phyloP scores from a whole-genome alignment of 2,329 filamentous ascomycete species.

The Clonostachys sp. region DNA sequence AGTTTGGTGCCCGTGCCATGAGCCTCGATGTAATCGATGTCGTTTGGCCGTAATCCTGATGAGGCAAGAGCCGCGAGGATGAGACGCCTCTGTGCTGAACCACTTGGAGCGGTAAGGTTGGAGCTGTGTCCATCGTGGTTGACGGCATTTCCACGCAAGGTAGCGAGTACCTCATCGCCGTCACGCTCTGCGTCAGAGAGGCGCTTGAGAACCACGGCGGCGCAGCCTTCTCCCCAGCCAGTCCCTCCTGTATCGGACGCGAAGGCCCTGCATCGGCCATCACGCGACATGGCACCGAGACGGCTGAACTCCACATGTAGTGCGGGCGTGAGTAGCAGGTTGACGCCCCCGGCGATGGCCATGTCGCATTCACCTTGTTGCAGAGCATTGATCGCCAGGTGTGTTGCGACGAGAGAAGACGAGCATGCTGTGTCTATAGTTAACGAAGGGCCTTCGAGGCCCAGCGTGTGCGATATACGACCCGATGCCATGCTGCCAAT shows the following conservation, averaged over 20 bases:
- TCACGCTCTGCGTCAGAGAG: conserved; percentile 34
- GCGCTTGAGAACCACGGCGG: conserved; percentile 31
- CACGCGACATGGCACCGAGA: conserved; percentile 7
- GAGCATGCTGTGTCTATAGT: conserved; percentile 47
- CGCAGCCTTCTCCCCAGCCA: conserved; percentile 10
- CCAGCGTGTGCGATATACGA: conserved; percentile 17
- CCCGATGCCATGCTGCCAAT: conserved; percentile 7
- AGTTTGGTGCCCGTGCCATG: conserved; percentile 30
- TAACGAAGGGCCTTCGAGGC: conserved; percentile 44
- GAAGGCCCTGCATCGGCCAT: conserved; percentile 27
- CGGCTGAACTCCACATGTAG: conserved; percentile 7
- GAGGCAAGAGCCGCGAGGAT: conserved; percentile 14
- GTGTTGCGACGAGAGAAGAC: conserved; percentile 39
- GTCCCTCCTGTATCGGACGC: conserved; percentile 8
- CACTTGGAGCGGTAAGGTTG: conserved; percentile 33
- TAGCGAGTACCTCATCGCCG: conserved; percentile 27
- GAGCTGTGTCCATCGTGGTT: conserved; percentile 33
- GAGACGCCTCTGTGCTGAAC: conserved; percentile 23
- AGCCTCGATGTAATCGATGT: conserved; percentile 40
- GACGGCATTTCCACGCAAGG: conserved; percentile 22
- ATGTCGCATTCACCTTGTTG: conserved; percentile 1
- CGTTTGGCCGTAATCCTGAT: conserved; percentile 4
- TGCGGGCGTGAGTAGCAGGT: conserved; percentile 7
- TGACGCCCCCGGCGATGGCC: conserved; percentile 11
- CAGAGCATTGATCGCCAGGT: conserved; percentile 40